phyloP scores from a whole-genome alignment of 2,329 filamentous ascomycete genomes.

The Leptographium procerum region DNA sequence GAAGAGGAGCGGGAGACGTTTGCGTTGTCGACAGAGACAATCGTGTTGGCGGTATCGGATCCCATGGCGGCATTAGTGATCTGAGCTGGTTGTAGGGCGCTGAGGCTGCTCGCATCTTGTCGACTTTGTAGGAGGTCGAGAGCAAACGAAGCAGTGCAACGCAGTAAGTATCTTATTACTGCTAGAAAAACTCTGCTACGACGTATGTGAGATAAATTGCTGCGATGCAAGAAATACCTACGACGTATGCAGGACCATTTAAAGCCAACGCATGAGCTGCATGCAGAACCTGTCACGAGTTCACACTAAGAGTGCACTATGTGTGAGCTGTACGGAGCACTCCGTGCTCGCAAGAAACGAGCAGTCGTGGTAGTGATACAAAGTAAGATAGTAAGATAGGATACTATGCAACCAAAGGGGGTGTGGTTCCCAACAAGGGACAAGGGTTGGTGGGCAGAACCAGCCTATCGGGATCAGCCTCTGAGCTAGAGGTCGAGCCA shows the following conservation, averaged over 20 bases:
- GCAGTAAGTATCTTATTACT: not conserved
- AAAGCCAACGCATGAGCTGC: slow-evolving; percentile 6
- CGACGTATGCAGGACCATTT: not conserved
- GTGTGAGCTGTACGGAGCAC: not conserved
- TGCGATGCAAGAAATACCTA: not conserved
- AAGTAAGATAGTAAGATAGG: too few species aligned
- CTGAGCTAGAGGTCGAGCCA: not conserved
- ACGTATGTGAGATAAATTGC: too few species aligned
- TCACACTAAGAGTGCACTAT: not conserved
- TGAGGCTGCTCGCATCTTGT: too few species aligned
- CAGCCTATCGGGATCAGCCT: not conserved
- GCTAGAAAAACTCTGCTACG: too few species aligned
- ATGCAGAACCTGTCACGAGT: slow-evolving; percentile 4
- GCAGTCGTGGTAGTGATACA: too few species aligned
- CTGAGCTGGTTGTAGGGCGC: not conserved
- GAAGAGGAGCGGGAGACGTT: not conserved
- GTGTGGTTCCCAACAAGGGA: not conserved
- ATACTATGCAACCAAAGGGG: too few species aligned
- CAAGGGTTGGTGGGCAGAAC: not conserved
- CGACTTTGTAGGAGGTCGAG: too few species aligned
- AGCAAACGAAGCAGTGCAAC: not conserved
- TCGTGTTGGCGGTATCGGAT: not conserved
- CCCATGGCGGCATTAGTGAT: not conserved
- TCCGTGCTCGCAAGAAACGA: too few species aligned
- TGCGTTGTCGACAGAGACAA: not conserved